Conservation (phyloP, 1,284 basidiomycete genomes). For the Macrocystidia cucumis region DNA sequence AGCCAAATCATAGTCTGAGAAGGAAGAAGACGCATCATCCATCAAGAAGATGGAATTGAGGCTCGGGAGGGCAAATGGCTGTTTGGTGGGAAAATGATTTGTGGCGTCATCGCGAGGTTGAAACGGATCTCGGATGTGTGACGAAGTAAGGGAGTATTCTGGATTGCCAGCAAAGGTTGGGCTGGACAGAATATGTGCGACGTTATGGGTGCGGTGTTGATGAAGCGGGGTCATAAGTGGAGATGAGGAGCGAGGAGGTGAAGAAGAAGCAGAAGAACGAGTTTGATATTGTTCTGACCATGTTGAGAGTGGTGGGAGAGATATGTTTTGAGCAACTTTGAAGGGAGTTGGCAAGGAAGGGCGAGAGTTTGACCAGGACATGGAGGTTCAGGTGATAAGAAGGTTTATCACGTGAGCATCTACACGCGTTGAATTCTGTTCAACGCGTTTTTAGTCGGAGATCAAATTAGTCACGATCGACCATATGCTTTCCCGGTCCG, state of each 20-base stretch:
- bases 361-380: conserved; percentile 23
- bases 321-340: conserved; percentile 10
- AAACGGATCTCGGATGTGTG: too few species aligned
- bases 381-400: conserved; percentile 33
- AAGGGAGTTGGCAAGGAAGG: conserved; percentile 14
- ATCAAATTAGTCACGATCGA: too few species aligned
- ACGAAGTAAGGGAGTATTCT: too few species aligned
- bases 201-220: conserved; percentile 15
- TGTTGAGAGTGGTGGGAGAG: conserved; percentile 15
- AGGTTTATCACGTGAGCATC: conserved; percentile 27
- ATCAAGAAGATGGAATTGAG: conserved; percentile 14
- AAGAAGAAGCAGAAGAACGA: conserved; percentile 19
- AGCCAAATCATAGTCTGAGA: conserved; percentile 16
- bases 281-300: conserved; percentile 13
- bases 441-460: conserved; percentile 36
- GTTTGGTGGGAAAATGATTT: conserved; percentile 16
- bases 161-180: conserved; percentile 19
- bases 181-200: conserved; percentile 27
- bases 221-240: conserved; percentile 27
- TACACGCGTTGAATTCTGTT: conserved; percentile 26
- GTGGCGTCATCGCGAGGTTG: conserved; percentile 12
- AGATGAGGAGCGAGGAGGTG: conserved; percentile 28
- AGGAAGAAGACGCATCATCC: conserved; percentile 13
- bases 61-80: conserved; percentile 15
- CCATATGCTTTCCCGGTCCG: too few species aligned